Base-by-base conservation (phyloP, 768 basidiomycete genomes). In the Daedaleopsis sinensis region DNA sequence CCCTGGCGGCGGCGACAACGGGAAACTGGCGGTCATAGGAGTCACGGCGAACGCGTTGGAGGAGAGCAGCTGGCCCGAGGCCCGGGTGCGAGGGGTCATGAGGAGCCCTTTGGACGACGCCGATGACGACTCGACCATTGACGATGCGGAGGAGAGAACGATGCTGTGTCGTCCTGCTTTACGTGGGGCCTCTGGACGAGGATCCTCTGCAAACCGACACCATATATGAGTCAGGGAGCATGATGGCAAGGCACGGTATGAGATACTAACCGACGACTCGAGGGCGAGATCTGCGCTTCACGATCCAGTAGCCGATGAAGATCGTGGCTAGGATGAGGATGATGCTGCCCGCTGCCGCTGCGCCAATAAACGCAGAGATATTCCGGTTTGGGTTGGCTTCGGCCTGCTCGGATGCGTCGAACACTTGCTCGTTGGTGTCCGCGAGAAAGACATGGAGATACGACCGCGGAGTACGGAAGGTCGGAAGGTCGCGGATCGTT, bases 221-320 rank as follows among this genome's bases (percentile, higher is more conserved):
- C 47, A 15, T 27, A 13, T 23, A 24, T 49, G 6, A 21, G 12
- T 13, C 47, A 49, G 15, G 10, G 6, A 9, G 21, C 44, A 46
- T 46, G 18, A 18, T 46, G 5, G 15, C 44, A 19, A 15, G 42
- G 42, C 42, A 49, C 47, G 2, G 18, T 42, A 2, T 18, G 39
- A 27, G 18, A 18, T 18, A 42, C 39, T 42, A 13, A 42, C 39
- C 18, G 13, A 12, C 11, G 11, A 18, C 13, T 5, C 39, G 39
- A 42, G 39, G 39, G 11, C 52, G 36, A 5, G 11, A 5, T 21
- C 38, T 53, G 52, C 52, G 52, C 37, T 23, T 38, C n/a, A 15
- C 39, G 37, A 39, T 18, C 52, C 52, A 53, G 38, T 53, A 53
- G n/a, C 52, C 37, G 21, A 53, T 15, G 52, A 53, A 42, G 21